These are phyloP conservation scores for Tricholoma matsutake DNA, from an alignment of 768 basidiomycete genomes.

Conservation along the genomic window DNA sequence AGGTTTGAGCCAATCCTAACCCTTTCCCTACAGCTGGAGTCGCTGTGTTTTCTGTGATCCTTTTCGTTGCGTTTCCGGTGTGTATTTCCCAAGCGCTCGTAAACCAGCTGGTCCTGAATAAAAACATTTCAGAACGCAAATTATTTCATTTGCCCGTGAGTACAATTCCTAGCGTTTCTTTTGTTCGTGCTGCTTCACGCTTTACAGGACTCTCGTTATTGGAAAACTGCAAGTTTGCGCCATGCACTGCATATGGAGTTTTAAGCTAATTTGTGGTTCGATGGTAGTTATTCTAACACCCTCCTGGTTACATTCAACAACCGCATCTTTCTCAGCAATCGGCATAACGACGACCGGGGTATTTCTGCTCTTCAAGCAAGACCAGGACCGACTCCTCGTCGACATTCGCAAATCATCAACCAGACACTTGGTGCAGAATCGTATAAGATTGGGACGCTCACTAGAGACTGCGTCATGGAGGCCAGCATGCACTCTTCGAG, in stretches of 20 bases:
- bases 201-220: conserved; percentile 2
- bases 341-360: background rate
- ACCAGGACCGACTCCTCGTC: background rate
- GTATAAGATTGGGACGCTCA: background rate
- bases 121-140: background rate
- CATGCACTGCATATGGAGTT: background rate
- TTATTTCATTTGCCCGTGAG: conserved; percentile 10
- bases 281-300: conserved; percentile 7
- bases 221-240: conserved; percentile 4
- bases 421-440: background rate
- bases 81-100: background rate
- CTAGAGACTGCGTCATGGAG: background rate
- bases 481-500: background rate
- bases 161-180: background rate
- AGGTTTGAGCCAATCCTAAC: background rate
- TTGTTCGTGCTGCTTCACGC: background rate
- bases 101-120: background rate
- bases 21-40: background rate
- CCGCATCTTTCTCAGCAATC: conserved; percentile 1
- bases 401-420: background rate
- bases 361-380: background rate
- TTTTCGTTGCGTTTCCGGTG: conserved; percentile 11
- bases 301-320: conserved; percentile 7
- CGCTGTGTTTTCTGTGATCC: conserved; percentile 2
- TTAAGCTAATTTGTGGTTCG: background rate